phyloP scores from a whole-genome alignment of 345 rosid genomes.

The Triadica sebifera region DNA sequence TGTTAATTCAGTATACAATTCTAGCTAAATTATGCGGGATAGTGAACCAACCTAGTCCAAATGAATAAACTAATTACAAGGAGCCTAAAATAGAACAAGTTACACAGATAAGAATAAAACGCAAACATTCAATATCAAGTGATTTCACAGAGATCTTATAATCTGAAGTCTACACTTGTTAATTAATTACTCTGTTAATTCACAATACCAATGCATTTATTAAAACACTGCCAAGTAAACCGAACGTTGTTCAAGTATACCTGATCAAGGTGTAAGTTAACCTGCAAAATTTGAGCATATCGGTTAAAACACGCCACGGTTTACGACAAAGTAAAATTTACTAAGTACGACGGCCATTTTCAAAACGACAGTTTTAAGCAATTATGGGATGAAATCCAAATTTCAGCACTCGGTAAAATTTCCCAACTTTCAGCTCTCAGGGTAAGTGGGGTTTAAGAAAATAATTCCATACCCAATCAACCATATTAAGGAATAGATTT shows the following conservation, averaged over 20 bases:
- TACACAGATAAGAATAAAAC: too few relatives aligned
- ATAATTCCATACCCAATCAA: too few relatives aligned
- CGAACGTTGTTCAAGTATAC: constrained; percentile 11
- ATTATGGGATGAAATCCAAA: too few relatives aligned
- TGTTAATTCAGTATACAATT: constrained; percentile 67
- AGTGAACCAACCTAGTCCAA: neutral
- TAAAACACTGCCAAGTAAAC: constrained; percentile 15
- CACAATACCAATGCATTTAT: constrained; percentile 11
- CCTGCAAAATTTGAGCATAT: constrained; percentile 18
- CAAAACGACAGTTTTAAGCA: too few relatives aligned
- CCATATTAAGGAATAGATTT: too few relatives aligned
- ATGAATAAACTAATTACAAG: neutral
- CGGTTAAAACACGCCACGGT: constrained; percentile 9
- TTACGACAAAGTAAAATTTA: constrained; percentile 7
- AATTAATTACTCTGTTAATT: constrained; percentile 14
- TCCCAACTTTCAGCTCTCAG: too few relatives aligned
- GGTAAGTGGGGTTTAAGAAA: too few relatives aligned
- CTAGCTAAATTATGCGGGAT: neutral
- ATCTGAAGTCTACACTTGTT: constrained; percentile 7
- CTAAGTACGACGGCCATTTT: neutral
- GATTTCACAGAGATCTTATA: constrained; percentile 16
- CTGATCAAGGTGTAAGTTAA: constrained; percentile 7
- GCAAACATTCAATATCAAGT: constrained; percentile 6
- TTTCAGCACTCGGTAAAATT: too few relatives aligned
- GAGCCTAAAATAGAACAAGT: neutral